Evolutionary conservation across 257 asterid genomes (phyloP).

Genomic region (Prunella vulgaris): DNA sequence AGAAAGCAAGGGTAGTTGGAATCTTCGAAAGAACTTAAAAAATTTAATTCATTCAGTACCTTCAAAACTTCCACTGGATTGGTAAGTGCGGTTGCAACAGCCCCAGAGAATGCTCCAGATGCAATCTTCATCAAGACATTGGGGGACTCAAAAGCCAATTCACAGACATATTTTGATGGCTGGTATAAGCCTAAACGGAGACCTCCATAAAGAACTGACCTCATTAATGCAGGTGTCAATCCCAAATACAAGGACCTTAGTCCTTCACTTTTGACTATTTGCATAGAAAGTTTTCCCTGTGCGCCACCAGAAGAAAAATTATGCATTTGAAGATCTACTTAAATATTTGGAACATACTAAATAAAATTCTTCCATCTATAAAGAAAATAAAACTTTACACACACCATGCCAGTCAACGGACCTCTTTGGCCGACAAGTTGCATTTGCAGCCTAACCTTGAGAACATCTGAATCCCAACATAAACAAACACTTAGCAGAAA

Average conservation of each 20-base stretch:
- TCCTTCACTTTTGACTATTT: conserved; percentile 71
- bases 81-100: conserved; percentile 90
- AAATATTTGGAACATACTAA: background rate
- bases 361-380: conserved; percentile 1
- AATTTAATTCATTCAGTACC: conserved; percentile 41
- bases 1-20: conserved; percentile 28
- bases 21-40: conserved; percentile 10
- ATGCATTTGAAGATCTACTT: background rate
- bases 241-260: conserved; percentile 80
- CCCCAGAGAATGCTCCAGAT: conserved; percentile 96
- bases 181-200: conserved; percentile 99
- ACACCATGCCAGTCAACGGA: conserved; percentile 87
- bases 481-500: conserved; percentile 17
- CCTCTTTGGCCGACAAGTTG: conserved; percentile 95
- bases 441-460: conserved; percentile 98
- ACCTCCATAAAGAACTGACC: conserved; percentile 99
- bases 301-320: conserved; percentile 15
- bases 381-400: conserved; percentile 18
- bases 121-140: conserved; percentile 94
- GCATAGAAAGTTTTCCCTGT: conserved; percentile 77
- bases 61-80: conserved; percentile 88
- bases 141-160: conserved; percentile 98
- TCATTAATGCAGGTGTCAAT: conserved; percentile 78
- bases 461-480: conserved; percentile 65
- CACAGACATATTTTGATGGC: conserved; percentile 93